Conservation (phyloP, 495 filamentous ascomycete genomes). For the Xylaria scruposa region DNA sequence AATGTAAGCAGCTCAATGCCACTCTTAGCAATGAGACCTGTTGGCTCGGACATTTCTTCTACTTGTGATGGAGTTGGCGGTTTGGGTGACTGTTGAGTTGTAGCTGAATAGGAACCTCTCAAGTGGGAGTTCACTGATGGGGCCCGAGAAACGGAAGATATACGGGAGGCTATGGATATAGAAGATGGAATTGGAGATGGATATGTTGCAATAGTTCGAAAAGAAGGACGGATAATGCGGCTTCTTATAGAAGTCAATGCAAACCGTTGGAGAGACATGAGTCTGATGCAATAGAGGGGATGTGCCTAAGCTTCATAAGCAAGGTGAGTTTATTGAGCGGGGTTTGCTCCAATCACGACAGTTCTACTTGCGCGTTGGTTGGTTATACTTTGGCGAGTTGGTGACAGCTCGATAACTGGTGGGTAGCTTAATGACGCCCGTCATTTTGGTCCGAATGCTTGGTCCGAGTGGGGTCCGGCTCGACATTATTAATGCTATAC, state of each 20-base stretch:
- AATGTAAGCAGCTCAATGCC: slow-evolving; percentile 64
- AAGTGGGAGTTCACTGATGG: background rate
- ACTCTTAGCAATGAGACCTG: slow-evolving; percentile 59
- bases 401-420: background rate
- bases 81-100: background rate
- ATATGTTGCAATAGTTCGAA: background rate
- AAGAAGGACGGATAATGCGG: background rate
- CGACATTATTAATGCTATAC: slow-evolving; percentile 24
- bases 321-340: background rate
- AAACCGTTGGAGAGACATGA: slow-evolving; percentile 16
- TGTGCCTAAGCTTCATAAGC: slow-evolving; percentile 8
- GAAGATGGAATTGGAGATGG: background rate
- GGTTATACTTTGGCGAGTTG: background rate
- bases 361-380: background rate
- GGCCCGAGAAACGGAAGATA: background rate
- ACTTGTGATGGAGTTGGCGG: slow-evolving; percentile 18
- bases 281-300: slow-evolving; percentile 12
- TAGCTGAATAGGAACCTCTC: slow-evolving; percentile 32
- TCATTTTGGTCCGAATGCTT: slow-evolving; percentile 11
- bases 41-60: slow-evolving; percentile 47
- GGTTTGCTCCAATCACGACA: slow-evolving; percentile 13
- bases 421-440: slow-evolving; percentile 8
- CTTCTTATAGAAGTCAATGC: slow-evolving; percentile 26
- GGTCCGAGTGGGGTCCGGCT: slow-evolving; percentile 12
- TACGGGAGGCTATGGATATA: background rate